phyloP scores from a whole-genome alignment of 768 basidiomycete species.

The Termitomyces titanicus region DNA sequence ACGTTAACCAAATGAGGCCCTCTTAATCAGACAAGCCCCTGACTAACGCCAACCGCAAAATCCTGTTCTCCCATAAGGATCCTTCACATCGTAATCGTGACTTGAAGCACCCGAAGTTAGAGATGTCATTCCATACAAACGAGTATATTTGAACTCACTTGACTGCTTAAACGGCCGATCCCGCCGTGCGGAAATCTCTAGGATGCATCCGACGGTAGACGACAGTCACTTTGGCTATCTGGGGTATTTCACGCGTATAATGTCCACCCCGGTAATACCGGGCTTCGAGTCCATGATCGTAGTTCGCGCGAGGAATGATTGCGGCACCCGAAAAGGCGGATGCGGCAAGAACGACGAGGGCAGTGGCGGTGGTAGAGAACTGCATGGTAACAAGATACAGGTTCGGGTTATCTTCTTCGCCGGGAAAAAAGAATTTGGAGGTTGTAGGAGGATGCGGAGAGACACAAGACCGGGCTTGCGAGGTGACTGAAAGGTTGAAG shows the following conservation, averaged over 20 bases:
- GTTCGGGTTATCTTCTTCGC: conserved; percentile 17
- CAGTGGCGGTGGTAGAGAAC: conserved; percentile 17
- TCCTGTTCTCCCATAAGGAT: not conserved
- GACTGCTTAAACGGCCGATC: conserved; percentile 7
- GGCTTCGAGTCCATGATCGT: conserved; percentile 16
- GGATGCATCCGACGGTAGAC: conserved; percentile 9
- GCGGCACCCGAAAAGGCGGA: conserved; percentile 24
- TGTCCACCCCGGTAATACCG: conserved; percentile 19
- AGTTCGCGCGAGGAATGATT: conserved; percentile 22
- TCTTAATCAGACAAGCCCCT: not conserved
- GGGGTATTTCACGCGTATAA: conserved; percentile 16
- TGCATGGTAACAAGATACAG: conserved; percentile 22
- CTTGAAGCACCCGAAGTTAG: not conserved
- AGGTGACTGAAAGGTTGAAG: conserved; percentile 23
- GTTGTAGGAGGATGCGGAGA: conserved; percentile 11
- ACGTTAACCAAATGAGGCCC: not conserved
- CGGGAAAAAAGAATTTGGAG: conserved; percentile 20
- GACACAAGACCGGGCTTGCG: conserved; percentile 34
- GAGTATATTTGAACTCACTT: not conserved
- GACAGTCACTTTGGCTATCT: not conserved
- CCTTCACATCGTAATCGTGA: no score
- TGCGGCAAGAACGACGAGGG: conserved; percentile 19
- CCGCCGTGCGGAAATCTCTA: conserved; percentile 14
- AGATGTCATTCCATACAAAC: not conserved
- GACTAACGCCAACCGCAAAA: not conserved